A percentile compares a stretch with the other conserved stretches of the same genome.
phyloP scores from a whole-genome alignment of 495 filamentous ascomycete genomes.

The Astrocystis sublimbata region DNA sequence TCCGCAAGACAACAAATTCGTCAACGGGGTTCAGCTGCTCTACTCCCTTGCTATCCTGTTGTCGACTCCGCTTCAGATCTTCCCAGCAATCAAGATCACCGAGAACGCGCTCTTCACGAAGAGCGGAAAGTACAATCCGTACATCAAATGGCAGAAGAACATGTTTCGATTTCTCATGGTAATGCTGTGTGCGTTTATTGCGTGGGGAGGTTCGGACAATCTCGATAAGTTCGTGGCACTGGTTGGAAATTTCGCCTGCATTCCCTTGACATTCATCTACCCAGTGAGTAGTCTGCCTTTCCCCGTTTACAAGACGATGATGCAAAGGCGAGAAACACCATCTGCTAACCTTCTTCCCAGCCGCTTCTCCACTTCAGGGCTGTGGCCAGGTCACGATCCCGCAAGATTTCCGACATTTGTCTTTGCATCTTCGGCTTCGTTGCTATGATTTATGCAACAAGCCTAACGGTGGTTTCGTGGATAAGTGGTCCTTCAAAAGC shows the following conservation, averaged over 20 bases:
- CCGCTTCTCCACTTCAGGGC: slow-evolving; percentile 84
- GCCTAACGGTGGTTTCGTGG: slow-evolving; percentile 83
- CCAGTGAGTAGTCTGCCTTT: slow-evolving; percentile 64
- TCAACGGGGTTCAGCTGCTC: slow-evolving; percentile 93
- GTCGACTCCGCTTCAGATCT: slow-evolving; percentile 92
- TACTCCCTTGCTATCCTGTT: slow-evolving; percentile 94
- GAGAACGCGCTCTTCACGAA: slow-evolving; percentile 64
- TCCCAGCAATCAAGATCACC: slow-evolving; percentile 87
- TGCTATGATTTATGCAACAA: slow-evolving; percentile 88
- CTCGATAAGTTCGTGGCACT: slow-evolving; percentile 96
- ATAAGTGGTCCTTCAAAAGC: slow-evolving; percentile 43
- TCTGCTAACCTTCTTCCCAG: slow-evolving; percentile 42
- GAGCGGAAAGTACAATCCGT: slow-evolving; percentile 92
- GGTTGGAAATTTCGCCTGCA: slow-evolving; percentile 96
- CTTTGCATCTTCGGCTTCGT: slow-evolving; percentile 79
- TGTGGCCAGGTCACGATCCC: slow-evolving; percentile 64
- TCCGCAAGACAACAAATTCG: slow-evolving; percentile 92
- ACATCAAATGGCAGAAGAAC: slow-evolving; percentile 99
- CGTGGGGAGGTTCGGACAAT: slow-evolving; percentile 89
- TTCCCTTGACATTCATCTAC: slow-evolving; percentile 96
- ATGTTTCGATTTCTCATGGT: slow-evolving; percentile 91
- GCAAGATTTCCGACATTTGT: slow-evolving; percentile 67
- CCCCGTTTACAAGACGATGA: background rate
- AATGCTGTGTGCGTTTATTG: slow-evolving; percentile 77
- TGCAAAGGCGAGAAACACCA: background rate